phyloP scores from a whole-genome alignment of 257 asterid species.

The Lantana camara region DNA sequence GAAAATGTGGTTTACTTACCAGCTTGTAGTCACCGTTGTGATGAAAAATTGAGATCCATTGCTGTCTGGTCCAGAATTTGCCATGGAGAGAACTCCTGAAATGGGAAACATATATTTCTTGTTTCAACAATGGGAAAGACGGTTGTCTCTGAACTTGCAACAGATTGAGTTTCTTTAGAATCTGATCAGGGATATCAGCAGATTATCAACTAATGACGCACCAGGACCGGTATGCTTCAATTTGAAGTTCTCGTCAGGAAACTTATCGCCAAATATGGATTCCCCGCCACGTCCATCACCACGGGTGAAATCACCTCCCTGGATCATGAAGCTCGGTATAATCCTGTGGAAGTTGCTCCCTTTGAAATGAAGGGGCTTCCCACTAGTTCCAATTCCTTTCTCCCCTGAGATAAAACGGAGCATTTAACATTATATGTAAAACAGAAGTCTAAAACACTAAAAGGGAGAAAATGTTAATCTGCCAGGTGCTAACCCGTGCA shows the following conservation, averaged over 20 bases:
- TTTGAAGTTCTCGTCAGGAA: conserved; percentile 84
- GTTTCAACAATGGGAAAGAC: neutral
- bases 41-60: conserved; percentile 96
- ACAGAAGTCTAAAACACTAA: conserved; percentile 26
- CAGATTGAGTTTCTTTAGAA: neutral
- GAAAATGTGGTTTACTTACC: conserved; percentile 44
- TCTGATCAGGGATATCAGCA: neutral
- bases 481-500: conserved; percentile 97
- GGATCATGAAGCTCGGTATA: conserved; percentile 95
- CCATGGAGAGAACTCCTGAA: conserved; percentile 84
- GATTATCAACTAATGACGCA: conserved; percentile 18
- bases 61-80: conserved; percentile 82
- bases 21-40: conserved; percentile 72
- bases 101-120: neutral
- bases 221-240: conserved; percentile 87
- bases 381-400: conserved; percentile 79
- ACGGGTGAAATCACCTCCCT: conserved; percentile 91
- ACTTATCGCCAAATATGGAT: conserved; percentile 71
- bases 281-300: conserved; percentile 98
- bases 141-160: neutral
- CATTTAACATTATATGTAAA: conserved; percentile 14
- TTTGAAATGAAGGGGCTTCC: conserved; percentile 78
- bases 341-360: conserved; percentile 89
- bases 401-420: conserved; percentile 58
- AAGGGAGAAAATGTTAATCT: conserved; percentile 57